These are phyloP conservation scores for Zhuliangozyma blackwelliae DNA, from an alignment of 1,139 yeast genomes.

Conservation along the genomic window DNA sequence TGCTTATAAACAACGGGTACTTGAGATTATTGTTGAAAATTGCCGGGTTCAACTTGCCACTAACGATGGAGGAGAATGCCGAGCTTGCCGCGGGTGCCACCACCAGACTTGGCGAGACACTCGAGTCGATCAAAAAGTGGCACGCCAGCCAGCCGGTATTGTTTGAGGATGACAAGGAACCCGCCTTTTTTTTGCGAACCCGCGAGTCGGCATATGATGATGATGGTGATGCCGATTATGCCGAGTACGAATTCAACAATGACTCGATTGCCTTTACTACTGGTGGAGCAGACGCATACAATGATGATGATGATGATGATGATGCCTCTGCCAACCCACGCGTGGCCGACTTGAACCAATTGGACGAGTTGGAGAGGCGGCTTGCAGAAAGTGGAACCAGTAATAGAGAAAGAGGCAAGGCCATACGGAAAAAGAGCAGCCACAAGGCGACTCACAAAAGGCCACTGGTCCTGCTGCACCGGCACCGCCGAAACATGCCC, in stretches of 20 bases:
- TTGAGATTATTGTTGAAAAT: slow-evolving; percentile 28
- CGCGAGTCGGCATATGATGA: slow-evolving; percentile 16
- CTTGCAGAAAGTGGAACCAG: too few relatives aligned
- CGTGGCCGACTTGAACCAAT: slow-evolving; percentile 25
- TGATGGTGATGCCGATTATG: slow-evolving; percentile 16
- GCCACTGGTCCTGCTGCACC: slow-evolving; percentile 4
- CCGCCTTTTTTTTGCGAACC: slow-evolving; percentile 29
- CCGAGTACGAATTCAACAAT: slow-evolving; percentile 18
- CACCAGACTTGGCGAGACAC: slow-evolving; percentile 17
- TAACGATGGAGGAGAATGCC: slow-evolving; percentile 30
- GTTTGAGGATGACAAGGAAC: slow-evolving; percentile 43
- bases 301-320: slow-evolving; percentile 14
- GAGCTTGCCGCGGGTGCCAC: slow-evolving; percentile 16
- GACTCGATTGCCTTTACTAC: slow-evolving; percentile 37
- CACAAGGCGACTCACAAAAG: slow-evolving; percentile 2
- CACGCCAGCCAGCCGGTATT: slow-evolving; percentile 23
- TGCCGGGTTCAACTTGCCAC: slow-evolving; percentile 40
- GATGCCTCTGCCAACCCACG: slow-evolving; percentile 12
- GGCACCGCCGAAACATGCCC: slow-evolving; percentile 14
- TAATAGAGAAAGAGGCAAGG: slow-evolving; percentile 14
- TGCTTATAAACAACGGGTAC: slow-evolving; percentile 33
- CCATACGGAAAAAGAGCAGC: slow-evolving; percentile 14
- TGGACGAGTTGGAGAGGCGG: slow-evolving; percentile 30
- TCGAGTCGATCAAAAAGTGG: slow-evolving; percentile 31
- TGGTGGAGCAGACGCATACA: slow-evolving; percentile 16